These are phyloP conservation scores for Candida endomychidarum DNA, from an alignment of 805 yeast species.

Conservation along the genomic window DNA sequence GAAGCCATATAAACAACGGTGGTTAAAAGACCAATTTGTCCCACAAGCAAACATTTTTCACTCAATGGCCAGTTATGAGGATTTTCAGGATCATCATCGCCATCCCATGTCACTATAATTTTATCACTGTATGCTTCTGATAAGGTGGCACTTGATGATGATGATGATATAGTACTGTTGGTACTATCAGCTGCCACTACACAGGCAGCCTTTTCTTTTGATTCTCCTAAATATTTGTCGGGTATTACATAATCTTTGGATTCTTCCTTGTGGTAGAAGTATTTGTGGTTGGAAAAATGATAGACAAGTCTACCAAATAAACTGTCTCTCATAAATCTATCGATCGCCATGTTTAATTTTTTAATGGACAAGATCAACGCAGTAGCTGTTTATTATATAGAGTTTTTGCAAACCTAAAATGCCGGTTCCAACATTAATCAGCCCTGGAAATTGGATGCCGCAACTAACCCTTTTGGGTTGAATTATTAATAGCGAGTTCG, in stretches of 20 bases:
- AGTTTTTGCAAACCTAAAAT: no score
- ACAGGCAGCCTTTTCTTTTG: constrained; percentile 1
- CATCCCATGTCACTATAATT: constrained; percentile 9
- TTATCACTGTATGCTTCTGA: background rate
- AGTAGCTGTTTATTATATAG: no score
- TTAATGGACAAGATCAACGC: no score
- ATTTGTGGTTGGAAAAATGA: constrained; percentile 25
- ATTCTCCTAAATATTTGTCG: constrained; percentile 16
- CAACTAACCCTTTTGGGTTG: no score
- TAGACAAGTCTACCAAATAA: constrained; percentile 27
- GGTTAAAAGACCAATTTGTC: constrained; percentile 16
- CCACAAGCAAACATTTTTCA: constrained; percentile 40
- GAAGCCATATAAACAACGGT: constrained; percentile 52
- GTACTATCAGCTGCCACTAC: background rate
- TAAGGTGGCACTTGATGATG: background rate
- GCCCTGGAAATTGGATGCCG: no score
- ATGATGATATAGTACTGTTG: background rate
- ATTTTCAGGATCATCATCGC: constrained; percentile 48
- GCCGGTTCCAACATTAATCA: no score
- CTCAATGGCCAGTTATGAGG: constrained; percentile 56
- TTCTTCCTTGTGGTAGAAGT: constrained; percentile 28
- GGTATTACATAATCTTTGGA: constrained; percentile 28
- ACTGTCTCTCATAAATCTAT: constrained; percentile 10
- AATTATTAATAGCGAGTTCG: no score
- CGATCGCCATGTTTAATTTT: background rate